Conservation (phyloP, 169 alveolate species). For the Eimeria zaria region DNA sequence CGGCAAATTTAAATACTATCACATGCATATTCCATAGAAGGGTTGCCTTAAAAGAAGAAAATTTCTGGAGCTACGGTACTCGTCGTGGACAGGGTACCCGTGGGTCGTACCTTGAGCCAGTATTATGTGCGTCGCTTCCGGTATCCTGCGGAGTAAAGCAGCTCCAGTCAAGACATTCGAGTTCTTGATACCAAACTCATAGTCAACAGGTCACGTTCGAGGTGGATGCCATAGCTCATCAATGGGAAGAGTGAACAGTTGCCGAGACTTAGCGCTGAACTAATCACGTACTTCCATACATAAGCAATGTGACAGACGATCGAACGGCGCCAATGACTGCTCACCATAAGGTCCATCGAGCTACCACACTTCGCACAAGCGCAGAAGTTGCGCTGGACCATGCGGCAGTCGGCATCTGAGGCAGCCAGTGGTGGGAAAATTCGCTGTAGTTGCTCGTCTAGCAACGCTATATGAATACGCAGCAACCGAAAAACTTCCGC, state of each 20-base stretch:
- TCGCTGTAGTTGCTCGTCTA: conserved; percentile 41
- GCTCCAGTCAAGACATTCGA: not conserved
- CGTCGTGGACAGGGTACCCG: not conserved
- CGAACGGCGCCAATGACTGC: not conserved
- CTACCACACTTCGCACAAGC: conserved; percentile 60
- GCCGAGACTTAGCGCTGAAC: not conserved
- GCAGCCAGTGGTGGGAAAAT: conserved; percentile 47
- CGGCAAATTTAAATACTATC: not conserved
- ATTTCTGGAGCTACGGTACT: not conserved
- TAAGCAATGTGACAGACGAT: not conserved
- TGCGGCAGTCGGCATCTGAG: conserved; percentile 41
- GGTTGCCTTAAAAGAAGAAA: not conserved
- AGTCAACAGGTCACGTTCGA: too few relatives aligned
- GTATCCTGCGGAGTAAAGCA: conserved; percentile 18
- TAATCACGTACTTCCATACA: not conserved
- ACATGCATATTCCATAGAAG: not conserved
- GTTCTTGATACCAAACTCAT: not conserved
- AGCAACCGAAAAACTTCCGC: conserved; percentile 31
- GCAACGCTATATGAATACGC: conserved; percentile 58
- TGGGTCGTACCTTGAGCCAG: conserved; percentile 35
- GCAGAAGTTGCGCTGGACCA: conserved; percentile 38
- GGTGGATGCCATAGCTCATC: not conserved
- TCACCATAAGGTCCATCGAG: conserved; percentile 60
- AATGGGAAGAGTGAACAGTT: not conserved
- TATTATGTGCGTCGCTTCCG: conserved; percentile 1